phyloP scores from a whole-genome alignment of 2,329 filamentous ascomycete species.

The Fusarium acutatum region DNA sequence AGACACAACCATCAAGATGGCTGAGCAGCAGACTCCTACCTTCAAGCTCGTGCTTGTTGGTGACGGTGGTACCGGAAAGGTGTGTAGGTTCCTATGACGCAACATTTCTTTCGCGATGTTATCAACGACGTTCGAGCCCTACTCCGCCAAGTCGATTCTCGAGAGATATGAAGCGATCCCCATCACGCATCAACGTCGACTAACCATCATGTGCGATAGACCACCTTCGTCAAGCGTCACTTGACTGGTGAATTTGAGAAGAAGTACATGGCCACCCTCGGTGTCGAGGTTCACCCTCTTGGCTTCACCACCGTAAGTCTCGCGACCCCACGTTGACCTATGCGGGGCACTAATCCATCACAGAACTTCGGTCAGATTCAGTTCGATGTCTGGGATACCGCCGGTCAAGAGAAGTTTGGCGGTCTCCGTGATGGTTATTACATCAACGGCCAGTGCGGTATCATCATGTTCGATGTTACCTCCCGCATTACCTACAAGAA shows the following conservation, averaged over 20 bases:
- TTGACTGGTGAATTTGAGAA: slow-evolving; percentile 99
- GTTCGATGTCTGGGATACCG: slow-evolving; percentile 99
- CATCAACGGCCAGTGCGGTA: slow-evolving; percentile 99
- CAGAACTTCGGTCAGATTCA: slow-evolving; percentile 95
- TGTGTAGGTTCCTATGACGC: slow-evolving; percentile 51
- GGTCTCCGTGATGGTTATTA: slow-evolving; percentile 99
- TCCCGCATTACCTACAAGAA: slow-evolving; percentile 99
- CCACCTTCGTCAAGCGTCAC: slow-evolving; percentile 99
- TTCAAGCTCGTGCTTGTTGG: slow-evolving; percentile 99
- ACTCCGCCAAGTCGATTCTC: slow-evolving; percentile 34
- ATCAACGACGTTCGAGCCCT: slow-evolving; percentile 31
- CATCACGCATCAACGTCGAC: slow-evolving; percentile 18
- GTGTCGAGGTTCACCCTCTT: slow-evolving; percentile 99
- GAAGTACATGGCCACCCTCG: slow-evolving; percentile 99
- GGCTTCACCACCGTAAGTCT: slow-evolving; percentile 93
- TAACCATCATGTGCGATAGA: slow-evolving; percentile 64
- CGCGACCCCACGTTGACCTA: slow-evolving; percentile 33
- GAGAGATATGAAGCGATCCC: slow-evolving; percentile 16
- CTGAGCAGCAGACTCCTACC: slow-evolving; percentile 71
- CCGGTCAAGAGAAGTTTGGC: slow-evolving; percentile 99
- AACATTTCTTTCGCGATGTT: slow-evolving; percentile 30
- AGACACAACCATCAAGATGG: slow-evolving; percentile 64
- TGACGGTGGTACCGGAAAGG: slow-evolving; percentile 99
- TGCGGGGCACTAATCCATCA: slow-evolving; percentile 43
- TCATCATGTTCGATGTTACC: slow-evolving; percentile 99